These are phyloP conservation scores for Chloroidium sp. DNA, from an alignment of 163 green algal genomes.

Conservation along the genomic window DNA sequence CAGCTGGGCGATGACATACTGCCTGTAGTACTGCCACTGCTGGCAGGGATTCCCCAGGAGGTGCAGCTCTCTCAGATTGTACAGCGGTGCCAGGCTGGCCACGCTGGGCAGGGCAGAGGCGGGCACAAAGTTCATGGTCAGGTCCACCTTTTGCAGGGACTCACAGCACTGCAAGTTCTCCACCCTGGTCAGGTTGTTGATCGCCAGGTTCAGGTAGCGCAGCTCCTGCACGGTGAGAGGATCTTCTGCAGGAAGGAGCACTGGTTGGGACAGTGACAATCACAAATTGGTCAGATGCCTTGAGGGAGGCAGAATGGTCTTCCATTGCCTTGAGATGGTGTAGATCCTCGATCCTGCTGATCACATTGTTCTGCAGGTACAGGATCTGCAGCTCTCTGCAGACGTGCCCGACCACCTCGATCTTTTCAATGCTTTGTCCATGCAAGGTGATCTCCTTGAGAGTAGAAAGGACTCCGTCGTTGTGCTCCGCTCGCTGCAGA, in stretches of 20 bases:
- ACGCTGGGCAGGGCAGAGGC: constrained; percentile 48
- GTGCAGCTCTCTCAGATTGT: constrained; percentile 68
- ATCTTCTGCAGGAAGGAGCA: no score
- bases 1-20: constrained; percentile 69
- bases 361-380: constrained; percentile 89
- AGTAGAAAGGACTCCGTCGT: constrained; percentile 71
- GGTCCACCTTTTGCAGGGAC: constrained; percentile 77
- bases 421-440: constrained; percentile 71
- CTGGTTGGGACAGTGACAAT: no score
- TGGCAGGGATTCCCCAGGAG: constrained; percentile 84
- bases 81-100: constrained; percentile 18
- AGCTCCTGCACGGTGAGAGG: constrained; percentile 47
- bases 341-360: constrained; percentile 80
- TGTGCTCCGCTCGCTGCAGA: constrained; percentile 70
- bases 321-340: constrained; percentile 73
- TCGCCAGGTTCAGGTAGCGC: constrained; percentile 79
- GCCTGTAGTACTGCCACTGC: constrained; percentile 65
- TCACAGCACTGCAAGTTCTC: constrained; percentile 85
- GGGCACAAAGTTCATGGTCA: constrained; percentile 83
- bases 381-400: constrained; percentile 77
- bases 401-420: constrained; percentile 62
- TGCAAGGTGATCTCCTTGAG: constrained; percentile 85
- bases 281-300: background rate
- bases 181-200: constrained; percentile 85
- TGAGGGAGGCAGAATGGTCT: background rate